Evolutionary conservation across 768 basidiomycete genomes (phyloP).

Genomic region (Royoungia palumana): DNA sequence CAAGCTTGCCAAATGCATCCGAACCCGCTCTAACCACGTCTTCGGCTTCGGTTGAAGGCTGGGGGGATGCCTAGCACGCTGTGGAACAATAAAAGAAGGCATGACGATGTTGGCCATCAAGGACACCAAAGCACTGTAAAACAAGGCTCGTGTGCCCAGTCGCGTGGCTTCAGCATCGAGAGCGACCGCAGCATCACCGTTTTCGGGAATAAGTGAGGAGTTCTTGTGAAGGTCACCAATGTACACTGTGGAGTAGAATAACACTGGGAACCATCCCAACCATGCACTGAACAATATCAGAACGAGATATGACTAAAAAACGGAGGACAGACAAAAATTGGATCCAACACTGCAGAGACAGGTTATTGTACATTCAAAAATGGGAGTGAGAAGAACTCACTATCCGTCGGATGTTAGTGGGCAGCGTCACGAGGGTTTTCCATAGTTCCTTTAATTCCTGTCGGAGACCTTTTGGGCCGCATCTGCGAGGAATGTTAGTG

Average conservation of each 20-base stretch:
- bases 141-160: slow-evolving; percentile 79
- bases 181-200: slow-evolving; percentile 29
- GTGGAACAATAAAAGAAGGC: slow-evolving; percentile 55
- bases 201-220: slow-evolving; percentile 33
- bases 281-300: slow-evolving; percentile 51
- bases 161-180: slow-evolving; percentile 72
- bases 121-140: slow-evolving; percentile 70
- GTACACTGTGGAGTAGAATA: slow-evolving; percentile 87
- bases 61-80: slow-evolving; percentile 10
- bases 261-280: slow-evolving; percentile 90
- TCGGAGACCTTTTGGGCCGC: slow-evolving; percentile 27
- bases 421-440: slow-evolving; percentile 64
- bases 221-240: slow-evolving; percentile 82
- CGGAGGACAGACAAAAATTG: slow-evolving; percentile 69
- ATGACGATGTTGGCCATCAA: slow-evolving; percentile 65
- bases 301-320: not conserved
- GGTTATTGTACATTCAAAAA: slow-evolving; percentile 7
- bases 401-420: slow-evolving; percentile 73
- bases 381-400: slow-evolving; percentile 44
- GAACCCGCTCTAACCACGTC: slow-evolving; percentile 41
- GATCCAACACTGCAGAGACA: slow-evolving; percentile 55
- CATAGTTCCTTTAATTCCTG: slow-evolving; percentile 65
- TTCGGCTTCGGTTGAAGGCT: slow-evolving; percentile 15
- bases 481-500: slow-evolving; percentile 13
- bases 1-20: slow-evolving; percentile 61